Base-by-base conservation (phyloP, 1,284 basidiomycete species). In the Ganoderma meredithae region DNA sequence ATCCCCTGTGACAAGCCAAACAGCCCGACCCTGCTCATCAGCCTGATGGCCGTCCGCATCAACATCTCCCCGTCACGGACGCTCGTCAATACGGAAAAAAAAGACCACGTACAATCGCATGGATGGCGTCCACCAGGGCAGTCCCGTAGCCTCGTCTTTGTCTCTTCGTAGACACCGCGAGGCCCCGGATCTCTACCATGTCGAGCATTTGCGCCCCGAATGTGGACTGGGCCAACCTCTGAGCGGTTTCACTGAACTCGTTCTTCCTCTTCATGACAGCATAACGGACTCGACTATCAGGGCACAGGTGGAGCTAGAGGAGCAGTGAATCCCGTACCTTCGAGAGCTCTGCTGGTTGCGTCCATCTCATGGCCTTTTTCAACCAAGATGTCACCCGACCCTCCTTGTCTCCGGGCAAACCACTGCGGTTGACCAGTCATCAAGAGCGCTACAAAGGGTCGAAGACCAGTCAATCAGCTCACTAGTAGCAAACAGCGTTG, bases 81-180 rank as follows among this genome's bases (percentile, higher is more conserved):
- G 17, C 3, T 25, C 12, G 22, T 52, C 13, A 22, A 19, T 10
- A n/a, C 2, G 19, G 15, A 33, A 22, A 31, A 4, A 33, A 22
- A 31, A 4, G 41, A n/a, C 22, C 22, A 59, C 61, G 7, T 27
- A 66, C 65, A 44, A 63, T 63, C 7, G 41, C 27, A 25, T 67
- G 31, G 10, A 67, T 22, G 0, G n/a, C 33, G 4, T 52, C 19
- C 36, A 68, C 63, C 40, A 68, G 59, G 12, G 63, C 62, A 40
- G 58, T 49, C 19, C 56, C 66, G n/a, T 64, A 68, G 15, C 62
- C 66, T 2, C 59, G 62, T 10, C 66, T 52, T 40, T 68, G 66
- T 55, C 43, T 62, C 22, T 31, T 59, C 7, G 62, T 63, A 2
- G 49, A 33, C 25, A 63, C 64, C 2, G 62, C 62, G 6, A 68